Base-by-base conservation (phyloP, 805 yeast genomes). In the Saccharomycodes ludwigii region DNA sequence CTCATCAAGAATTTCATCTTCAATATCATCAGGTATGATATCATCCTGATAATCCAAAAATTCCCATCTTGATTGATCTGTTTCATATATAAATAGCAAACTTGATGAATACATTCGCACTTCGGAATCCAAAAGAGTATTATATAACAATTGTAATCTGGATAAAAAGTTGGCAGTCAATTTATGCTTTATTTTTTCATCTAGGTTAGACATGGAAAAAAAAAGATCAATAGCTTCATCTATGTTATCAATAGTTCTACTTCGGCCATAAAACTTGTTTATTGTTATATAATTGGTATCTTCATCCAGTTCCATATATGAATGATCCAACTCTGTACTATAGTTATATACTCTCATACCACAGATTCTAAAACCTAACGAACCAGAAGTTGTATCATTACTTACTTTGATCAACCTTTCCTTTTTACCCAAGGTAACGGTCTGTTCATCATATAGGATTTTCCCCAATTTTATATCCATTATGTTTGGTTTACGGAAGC, bases 381-480 rank as follows among this genome's bases (percentile, higher is more conserved):
- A 59, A 0, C 95, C 95, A 27, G 91, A 77, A 0, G 97, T 88
- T 1, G 97, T 88, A 0, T 58, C 36, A 2, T 56, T 48, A 27
- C 91, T 68, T 0, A 91, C 95, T 17, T 63, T 54, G 18, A 54
- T 58, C 46, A 88, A 56, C 25, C 97, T 52, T 30, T 54, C 55
- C 11, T 54, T 62, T 46, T 91, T 88, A 18, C 73, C 94, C n/a
- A n/a, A n/a, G 0, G 41, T 48, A 3, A 68, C 39, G 1, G 82
- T 73, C 10, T 46, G 42, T 5, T 65, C 71, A 52, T 88, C 97
- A 43, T 77, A 73, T 22, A 88, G 56, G 7, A 65, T 47, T 5
- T 72, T 53, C 0, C 98, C 98, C 3, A 88, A 60, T 50, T 88
- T 88, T 29, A 88, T 70, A 50, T 88, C 98, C 39, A 88, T 46